Conservation (phyloP, 2,329 filamentous ascomycete species). For the Aspergillus arachidicola region DNA sequence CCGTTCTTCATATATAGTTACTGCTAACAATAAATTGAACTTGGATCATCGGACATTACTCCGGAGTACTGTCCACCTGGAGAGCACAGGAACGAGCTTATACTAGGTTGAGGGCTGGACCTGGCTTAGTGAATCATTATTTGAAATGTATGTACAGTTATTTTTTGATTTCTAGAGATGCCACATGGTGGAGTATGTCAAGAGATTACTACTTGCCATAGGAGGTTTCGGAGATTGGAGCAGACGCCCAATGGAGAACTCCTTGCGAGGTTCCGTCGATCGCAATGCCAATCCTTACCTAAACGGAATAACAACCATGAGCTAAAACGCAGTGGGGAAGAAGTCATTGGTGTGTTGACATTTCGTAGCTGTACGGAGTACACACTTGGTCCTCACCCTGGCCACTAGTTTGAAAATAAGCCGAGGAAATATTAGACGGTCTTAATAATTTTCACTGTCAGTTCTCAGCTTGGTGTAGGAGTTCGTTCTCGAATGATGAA, state of each 20-base stretch:
- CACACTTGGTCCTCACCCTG: not conserved
- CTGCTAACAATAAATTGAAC: not conserved
- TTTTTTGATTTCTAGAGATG: not conserved
- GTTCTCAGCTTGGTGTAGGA: not conserved
- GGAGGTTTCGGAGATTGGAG: not conserved
- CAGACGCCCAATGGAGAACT: slow-evolving; percentile 9
- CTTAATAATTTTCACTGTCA: not conserved
- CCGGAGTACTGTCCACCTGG: not conserved
- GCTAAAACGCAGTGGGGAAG: not conserved
- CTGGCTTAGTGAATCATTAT: no score
- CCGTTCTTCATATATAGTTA: no score
- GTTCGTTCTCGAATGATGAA: not conserved
- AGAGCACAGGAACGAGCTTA: not conserved
- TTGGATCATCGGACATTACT: not conserved
- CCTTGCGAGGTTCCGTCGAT: slow-evolving; percentile 9
- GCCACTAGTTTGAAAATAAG: not conserved
- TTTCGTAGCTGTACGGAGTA: not conserved
- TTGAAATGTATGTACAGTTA: no score
- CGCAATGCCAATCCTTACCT: not conserved
- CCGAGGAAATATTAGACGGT: not conserved
- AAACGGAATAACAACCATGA: not conserved
- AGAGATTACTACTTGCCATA: not conserved
- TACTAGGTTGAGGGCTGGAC: not conserved
- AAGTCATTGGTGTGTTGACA: not conserved
- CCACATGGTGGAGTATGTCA: not conserved